A percentile compares a stretch with the other conserved stretches of the same genome.
Conservation (phyloP, 2,329 filamentous ascomycete species). For the Phoma sp. region DNA sequence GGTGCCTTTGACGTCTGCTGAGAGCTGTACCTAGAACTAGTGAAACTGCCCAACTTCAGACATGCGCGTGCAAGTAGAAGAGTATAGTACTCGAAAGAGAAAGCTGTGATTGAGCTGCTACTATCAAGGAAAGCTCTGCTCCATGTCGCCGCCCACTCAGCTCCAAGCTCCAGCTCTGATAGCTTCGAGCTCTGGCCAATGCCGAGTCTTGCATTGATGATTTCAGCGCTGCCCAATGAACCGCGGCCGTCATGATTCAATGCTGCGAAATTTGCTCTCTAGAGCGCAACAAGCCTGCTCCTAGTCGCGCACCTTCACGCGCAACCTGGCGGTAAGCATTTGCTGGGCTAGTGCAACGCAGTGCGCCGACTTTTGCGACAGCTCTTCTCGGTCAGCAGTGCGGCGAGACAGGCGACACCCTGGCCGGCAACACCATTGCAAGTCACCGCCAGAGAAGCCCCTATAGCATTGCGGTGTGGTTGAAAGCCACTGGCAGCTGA, state of each 20-base stretch:
- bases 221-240: conserved; percentile 17
- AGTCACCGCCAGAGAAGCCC: neutral
- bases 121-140: conserved; percentile 20
- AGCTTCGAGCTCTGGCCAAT: conserved; percentile 17
- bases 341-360: conserved; percentile 15
- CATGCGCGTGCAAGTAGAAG: conserved; percentile 16
- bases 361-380: conserved; percentile 12
- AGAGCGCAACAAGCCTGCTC: conserved; percentile 18
- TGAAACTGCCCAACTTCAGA: conserved; percentile 18
- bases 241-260: conserved; percentile 21
- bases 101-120: conserved; percentile 18
- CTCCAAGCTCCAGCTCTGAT: conserved; percentile 16
- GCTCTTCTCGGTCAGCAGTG: conserved; percentile 1
- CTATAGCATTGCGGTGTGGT: neutral
- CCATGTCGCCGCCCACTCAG: conserved; percentile 15
- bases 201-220: conserved; percentile 15
- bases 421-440: conserved; percentile 1
- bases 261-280: conserved; percentile 19
- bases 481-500: neutral
- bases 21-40: conserved; percentile 18
- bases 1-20: conserved; percentile 17
- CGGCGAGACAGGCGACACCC: conserved; percentile 1
- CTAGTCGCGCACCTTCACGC: conserved; percentile 12
- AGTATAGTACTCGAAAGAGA: conserved; percentile 8
- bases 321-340: conserved; percentile 15